Evolutionary conservation across 306 rosid species (phyloP), one percentile per base, ranked within the genome.

Genomic region (Quercus robur): DNA sequence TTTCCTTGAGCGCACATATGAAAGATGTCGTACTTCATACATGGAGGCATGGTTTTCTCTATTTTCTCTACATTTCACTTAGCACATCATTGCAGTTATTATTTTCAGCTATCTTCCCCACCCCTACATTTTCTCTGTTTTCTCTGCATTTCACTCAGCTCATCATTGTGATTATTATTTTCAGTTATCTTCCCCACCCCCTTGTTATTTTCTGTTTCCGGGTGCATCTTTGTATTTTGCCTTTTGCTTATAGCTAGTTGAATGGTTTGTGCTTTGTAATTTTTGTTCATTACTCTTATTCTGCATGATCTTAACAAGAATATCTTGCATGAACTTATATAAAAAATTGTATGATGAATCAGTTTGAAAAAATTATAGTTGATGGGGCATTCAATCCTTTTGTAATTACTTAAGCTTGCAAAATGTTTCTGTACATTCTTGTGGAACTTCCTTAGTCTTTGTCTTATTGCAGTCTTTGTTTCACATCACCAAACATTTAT

Each of bases 1-100:
- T 54, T 93, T 96, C 83, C 83, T 96, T 66, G 99, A 96, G 89
- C 87, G 99, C 76, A 88, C 99, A 64, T 93, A 89, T 83, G 99
- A 96, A 90, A 88, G 99, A 91, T 96, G 99, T 64, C 89, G 99
- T 72, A 90, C 98, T 69, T 89, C 97, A 71, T 96, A 96, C 87
- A 96, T 90, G 98, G 99, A 96, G 99, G 99, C 86, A 89, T 57
- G 84, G 10, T 75, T 61, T 21, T 28, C 62, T 77, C 69, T 61
- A 69, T 70, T 57, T 79, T 23, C 54, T 56, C 75, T 67, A 15
- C 26, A 20, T 6, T 74, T 56, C 31, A 9, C 73, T 23, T 54
- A 15, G 33, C 62, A 17, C 75, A 71, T n/a, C 51, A 75, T 23
- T 44, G 20, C 78, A 3, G 35, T 33, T 8, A 35, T 64, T 44